phyloP scores from a whole-genome alignment of 371 early-diverging fungal genomes.

The Syncephalastrum racemosum region DNA sequence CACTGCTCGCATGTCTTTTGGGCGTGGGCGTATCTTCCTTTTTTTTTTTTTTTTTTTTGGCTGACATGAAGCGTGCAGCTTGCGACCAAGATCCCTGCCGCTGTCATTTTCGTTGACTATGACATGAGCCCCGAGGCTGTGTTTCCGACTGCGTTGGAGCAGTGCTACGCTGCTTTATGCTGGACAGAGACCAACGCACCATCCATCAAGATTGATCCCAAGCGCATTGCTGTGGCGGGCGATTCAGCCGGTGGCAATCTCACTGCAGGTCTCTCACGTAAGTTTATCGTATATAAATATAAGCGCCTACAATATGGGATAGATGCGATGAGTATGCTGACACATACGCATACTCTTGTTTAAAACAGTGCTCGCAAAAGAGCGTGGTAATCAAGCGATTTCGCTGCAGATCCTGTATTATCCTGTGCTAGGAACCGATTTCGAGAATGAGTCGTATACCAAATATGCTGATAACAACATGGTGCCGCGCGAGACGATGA shows the following conservation, averaged over 20 bases:
- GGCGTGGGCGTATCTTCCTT: conserved; percentile 9
- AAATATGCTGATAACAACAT: conserved; percentile 15
- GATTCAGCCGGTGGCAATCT: conserved; percentile 42
- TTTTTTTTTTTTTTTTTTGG: neutral
- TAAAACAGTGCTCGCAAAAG: conserved; percentile 26
- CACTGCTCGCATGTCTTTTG: too few species aligned
- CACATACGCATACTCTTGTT: neutral
- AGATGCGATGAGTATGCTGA: neutral
- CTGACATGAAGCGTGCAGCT: neutral
- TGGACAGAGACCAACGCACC: conserved; percentile 23
- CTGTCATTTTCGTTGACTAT: conserved; percentile 27
- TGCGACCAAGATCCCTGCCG: conserved; percentile 8
- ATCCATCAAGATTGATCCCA: conserved; percentile 19
- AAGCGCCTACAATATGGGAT: neutral
- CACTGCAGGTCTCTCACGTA: conserved; percentile 25
- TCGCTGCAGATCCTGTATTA: conserved; percentile 30
- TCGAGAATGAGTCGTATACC: conserved; percentile 25
- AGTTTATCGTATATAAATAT: conserved; percentile 8
- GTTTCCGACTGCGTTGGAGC: conserved; percentile 31
- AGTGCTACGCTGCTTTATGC: conserved; percentile 28
- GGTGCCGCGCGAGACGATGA: conserved; percentile 21
- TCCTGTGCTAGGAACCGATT: conserved; percentile 20
- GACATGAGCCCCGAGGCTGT: conserved; percentile 22
- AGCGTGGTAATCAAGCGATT: conserved; percentile 19
- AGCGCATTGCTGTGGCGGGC: conserved; percentile 28